Evolutionary conservation across 306 rosid species (phyloP).

Genomic region (Neltuma alba): DNA sequence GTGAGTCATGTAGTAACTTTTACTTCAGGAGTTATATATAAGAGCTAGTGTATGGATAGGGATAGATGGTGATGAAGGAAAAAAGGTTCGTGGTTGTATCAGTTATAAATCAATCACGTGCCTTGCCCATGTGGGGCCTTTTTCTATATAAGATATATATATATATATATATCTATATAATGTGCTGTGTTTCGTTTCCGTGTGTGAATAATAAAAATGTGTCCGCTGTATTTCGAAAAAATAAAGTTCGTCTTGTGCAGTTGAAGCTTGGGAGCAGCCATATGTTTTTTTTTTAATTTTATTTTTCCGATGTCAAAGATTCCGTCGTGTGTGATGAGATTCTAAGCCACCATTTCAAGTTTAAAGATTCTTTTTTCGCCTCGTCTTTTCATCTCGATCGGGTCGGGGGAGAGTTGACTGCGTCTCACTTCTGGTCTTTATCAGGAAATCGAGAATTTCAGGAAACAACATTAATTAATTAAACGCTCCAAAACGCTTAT

Average conservation of each 20-base stretch:
- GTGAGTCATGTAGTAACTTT: not conserved
- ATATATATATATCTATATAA: not conserved
- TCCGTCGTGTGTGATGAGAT: conserved; percentile 6
- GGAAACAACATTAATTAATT: not conserved
- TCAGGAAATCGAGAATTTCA: not conserved
- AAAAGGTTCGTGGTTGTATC: conserved; percentile 2
- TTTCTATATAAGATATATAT: not conserved
- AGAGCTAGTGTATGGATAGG: not conserved
- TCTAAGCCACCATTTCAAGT: conserved; percentile 10
- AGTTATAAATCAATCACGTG: conserved; percentile 24
- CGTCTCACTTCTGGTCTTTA: not conserved
- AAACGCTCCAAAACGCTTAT: not conserved
- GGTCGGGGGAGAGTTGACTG: not conserved
- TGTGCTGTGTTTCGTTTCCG: conserved; percentile 16
- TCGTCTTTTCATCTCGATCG: not conserved
- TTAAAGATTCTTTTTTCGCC: conserved; percentile 8
- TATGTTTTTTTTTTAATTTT: not conserved
- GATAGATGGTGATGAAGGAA: conserved; percentile 13
- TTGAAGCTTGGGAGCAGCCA: not conserved
- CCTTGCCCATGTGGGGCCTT: not conserved
- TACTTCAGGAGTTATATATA: not conserved
- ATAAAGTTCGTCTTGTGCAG: not conserved
- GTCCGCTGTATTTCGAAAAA: not conserved
- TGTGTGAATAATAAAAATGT: conserved; percentile 3
- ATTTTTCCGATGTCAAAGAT: not conserved